Evolutionary conservation across 73 alveolate genomes (phyloP), one percentile per base, ranked within the genome.

Genomic region (Paramecium pentaurelia): DNA sequence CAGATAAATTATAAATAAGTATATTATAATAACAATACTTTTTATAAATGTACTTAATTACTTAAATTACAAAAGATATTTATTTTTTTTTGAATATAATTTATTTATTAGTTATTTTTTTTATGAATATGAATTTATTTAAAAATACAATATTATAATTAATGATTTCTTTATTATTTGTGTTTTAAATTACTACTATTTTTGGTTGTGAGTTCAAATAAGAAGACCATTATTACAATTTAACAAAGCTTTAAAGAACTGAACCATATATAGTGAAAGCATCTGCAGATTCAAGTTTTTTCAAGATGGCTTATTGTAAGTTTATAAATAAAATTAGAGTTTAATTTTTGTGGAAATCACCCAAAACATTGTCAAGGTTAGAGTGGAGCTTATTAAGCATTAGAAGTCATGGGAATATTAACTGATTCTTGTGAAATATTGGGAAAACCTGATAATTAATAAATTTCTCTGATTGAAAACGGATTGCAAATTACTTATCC

Each of bases 351-450:
- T 47, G 73, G 54, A 20, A 42, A 47, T 45, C 58, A 77, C 44
- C 90, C 90, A 3, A 38, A 20, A 18, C 47, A 80, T 25, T 80
- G 54, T 27, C 5, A 80, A 45, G 54, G 36, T 42, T 30, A 32
- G 12, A 27, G 42, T 30, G 91, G 75, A 25, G 75, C 91, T 3
- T 80, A 80, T 80, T 30, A 80, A 25, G 30, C 34, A n/a, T 8
- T 80, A 10, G 54, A 80, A 44, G 91, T 80, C 8, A 14, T 80
- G 32, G 91, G 91, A 40, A 18, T 80, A 22, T 27, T 47, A n/a
- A 80, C 91, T 80, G 91, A 80, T 80, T 44, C 77, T 37, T 80
- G 91, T 20, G 77, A 80, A 44, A 18, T 80, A 22, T 37, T 80
- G 22, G 91, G 91, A 2, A 80, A 80, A 5, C 91, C 77, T 12